Evolutionary conservation across 2,329 filamentous ascomycete species (phyloP).

Genomic region (Lachnellula arida): DNA sequence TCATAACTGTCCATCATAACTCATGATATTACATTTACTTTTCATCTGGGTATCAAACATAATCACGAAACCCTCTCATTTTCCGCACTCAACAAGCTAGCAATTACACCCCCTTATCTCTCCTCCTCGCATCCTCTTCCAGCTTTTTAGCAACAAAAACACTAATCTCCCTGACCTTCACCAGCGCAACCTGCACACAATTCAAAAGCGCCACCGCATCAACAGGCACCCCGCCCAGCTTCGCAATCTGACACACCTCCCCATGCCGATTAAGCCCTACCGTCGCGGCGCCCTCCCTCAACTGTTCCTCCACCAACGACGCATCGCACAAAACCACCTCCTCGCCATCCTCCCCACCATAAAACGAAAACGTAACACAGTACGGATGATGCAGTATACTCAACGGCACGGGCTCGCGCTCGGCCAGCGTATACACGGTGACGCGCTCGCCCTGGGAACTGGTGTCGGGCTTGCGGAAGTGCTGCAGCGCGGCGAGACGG

Average conservation of each 20-base stretch:
- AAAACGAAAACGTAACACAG: constrained; percentile 86
- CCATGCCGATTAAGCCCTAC: constrained; percentile 52
- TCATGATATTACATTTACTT: background rate
- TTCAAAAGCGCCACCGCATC: constrained; percentile 74
- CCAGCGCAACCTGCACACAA: constrained; percentile 68
- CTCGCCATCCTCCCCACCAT: constrained; percentile 57
- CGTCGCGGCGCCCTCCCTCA: constrained; percentile 67
- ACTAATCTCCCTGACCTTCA: constrained; percentile 77
- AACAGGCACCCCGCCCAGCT: constrained; percentile 78
- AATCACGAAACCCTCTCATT: constrained; percentile 59
- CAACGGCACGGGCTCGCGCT: constrained; percentile 85
- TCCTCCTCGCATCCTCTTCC: constrained; percentile 70
- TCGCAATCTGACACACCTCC: constrained; percentile 54
- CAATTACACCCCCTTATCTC: constrained; percentile 75
- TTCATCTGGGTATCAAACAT: background rate
- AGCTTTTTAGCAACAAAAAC: constrained; percentile 67
- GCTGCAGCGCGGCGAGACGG: constrained; percentile 80
- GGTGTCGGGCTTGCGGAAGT: constrained; percentile 88
- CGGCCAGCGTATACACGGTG: constrained; percentile 76
- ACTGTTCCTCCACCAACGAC: constrained; percentile 69
- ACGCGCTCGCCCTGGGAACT: constrained; percentile 79
- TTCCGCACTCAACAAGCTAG: constrained; percentile 72
- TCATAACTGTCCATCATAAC: background rate
- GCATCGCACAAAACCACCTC: constrained; percentile 70
- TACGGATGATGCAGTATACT: constrained; percentile 90